A percentile compares a stretch with the other conserved stretches of the same genome.
These are phyloP conservation scores for Tolypocladium cylindrosporum DNA, from an alignment of 2,329 filamentous ascomycete genomes.

Conservation along the genomic window DNA sequence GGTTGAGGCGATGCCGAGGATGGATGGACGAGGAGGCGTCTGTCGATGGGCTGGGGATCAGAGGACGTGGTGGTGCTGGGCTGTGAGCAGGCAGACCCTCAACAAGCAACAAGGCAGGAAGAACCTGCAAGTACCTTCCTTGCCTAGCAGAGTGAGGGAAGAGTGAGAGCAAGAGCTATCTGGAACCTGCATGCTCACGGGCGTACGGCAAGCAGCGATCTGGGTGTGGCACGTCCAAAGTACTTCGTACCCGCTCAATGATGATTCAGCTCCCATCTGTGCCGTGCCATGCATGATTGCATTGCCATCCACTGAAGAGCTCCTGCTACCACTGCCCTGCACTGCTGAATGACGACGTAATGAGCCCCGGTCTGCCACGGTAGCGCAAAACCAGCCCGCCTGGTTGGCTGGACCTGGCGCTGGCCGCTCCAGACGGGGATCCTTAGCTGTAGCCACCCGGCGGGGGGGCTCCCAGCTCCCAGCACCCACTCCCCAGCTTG, in stretches of 20 bases:
- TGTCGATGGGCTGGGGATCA: background rate
- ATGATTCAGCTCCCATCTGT: background rate
- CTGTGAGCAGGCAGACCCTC: background rate
- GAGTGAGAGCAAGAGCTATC: background rate
- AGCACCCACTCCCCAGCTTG: no score
- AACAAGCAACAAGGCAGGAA: background rate
- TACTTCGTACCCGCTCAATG: background rate
- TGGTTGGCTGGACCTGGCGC: background rate
- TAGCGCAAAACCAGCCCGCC: background rate
- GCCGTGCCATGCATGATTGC: no score
- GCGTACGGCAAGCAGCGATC: background rate
- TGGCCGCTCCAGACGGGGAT: background rate
- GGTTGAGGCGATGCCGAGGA: background rate
- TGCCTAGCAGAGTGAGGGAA: background rate
- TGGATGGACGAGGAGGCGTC: background rate
- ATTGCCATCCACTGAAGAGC: background rate
- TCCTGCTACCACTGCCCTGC: background rate
- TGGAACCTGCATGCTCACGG: background rate
- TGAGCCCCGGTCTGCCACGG: background rate
- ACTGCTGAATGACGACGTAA: slow-evolving; percentile 7
- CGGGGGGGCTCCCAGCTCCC: background rate
- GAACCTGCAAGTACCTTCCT: background rate
- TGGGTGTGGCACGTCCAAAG: background rate
- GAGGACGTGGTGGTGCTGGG: background rate
- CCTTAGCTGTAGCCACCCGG: background rate